Percentiles rank a stretch among this genome's conserved stretches.
phyloP scores from a whole-genome alignment of 768 basidiomycete genomes.

The Pleurotus giganteus region DNA sequence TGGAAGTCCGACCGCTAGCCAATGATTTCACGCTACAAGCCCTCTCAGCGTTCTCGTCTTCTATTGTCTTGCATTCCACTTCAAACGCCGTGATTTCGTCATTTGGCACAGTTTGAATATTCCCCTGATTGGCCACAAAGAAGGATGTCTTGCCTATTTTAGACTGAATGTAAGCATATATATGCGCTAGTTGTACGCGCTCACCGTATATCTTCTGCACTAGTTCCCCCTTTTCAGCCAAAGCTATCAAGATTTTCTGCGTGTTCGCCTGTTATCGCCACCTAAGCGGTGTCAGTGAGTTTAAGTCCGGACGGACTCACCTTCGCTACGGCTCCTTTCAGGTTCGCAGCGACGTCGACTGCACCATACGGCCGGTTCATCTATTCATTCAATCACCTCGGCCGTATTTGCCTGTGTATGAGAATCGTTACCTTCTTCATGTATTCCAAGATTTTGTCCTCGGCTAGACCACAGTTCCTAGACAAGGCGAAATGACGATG shows the following conservation, averaged over 20 bases:
- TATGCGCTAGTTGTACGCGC: constrained; percentile 13
- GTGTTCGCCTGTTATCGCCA: constrained; percentile 46
- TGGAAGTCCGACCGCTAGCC: constrained; percentile 35
- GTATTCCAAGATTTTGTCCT: constrained; percentile 76
- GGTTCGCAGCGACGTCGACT: constrained; percentile 87
- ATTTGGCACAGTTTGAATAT: constrained; percentile 60
- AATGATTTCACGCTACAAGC: constrained; percentile 48
- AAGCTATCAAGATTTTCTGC: constrained; percentile 77
- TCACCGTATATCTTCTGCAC: constrained; percentile 83
- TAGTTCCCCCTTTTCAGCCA: constrained; percentile 85
- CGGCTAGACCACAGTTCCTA: constrained; percentile 46
- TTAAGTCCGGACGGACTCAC: neutral
- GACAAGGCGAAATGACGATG: neutral
- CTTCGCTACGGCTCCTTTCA: constrained; percentile 88
- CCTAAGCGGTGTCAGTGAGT: neutral
- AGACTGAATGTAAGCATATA: constrained; percentile 15
- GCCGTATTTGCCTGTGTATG: constrained; percentile 8
- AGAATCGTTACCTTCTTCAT: constrained; percentile 55
- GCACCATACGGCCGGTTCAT: constrained; percentile 95
- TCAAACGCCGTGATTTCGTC: constrained; percentile 63
- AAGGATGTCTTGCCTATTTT: constrained; percentile 76
- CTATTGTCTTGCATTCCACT: constrained; percentile 49
- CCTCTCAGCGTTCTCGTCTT: constrained; percentile 58
- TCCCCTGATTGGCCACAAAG: constrained; percentile 82
- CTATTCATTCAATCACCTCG: constrained; percentile 31